Base-by-base conservation (phyloP, 768 basidiomycete species). In the Boletus bicolor region DNA sequence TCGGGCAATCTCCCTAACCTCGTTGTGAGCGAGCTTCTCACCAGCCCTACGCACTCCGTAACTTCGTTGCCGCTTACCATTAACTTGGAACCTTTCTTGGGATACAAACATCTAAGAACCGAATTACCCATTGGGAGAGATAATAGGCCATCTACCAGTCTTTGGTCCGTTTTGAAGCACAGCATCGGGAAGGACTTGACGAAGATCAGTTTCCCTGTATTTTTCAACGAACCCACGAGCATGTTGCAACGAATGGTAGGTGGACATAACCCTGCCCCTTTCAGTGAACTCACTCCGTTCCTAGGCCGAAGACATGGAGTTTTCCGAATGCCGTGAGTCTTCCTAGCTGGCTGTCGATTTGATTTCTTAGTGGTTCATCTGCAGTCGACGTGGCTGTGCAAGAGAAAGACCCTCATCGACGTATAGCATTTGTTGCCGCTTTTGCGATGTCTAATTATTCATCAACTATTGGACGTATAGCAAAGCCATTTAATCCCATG, bases 361-460 rank as follows among this genome's bases (percentile, higher is more conserved):
- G 48, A 39, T 55, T 38, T 35, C 26, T 56, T 53, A 36, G 62
- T 35, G 15, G 2, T 51, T 39, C 24, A 59, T 37, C 37, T 53
- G 0, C 61, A 92, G 89, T 98, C 64, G 93, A 97, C 63, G 86
- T 89, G 7, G 95, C 95, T 26, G 84, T 83, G 8, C 77, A 76
- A 42, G 90, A 95, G 66, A 68, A 67, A 26, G 91, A 97, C 64
- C 84, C 92, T 1, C 80, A 89, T 44, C 82, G 84, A 51, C 83
- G 95, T 4, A 83, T 97, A 49, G 94, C 93, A 2, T 98, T 86
- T 64, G 93, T 98, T 15, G 93, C 90, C 19, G 95, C 93, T 2
- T 98, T 98, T 70, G 95, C 94, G 3, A 97, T 97, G 93, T 91
- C 91, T 30, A 98, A 98, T 74, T 98, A 98, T 72, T 93, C 91